Conservation (phyloP, 2,329 filamentous ascomycete species). For the Falciphora oryzae region DNA sequence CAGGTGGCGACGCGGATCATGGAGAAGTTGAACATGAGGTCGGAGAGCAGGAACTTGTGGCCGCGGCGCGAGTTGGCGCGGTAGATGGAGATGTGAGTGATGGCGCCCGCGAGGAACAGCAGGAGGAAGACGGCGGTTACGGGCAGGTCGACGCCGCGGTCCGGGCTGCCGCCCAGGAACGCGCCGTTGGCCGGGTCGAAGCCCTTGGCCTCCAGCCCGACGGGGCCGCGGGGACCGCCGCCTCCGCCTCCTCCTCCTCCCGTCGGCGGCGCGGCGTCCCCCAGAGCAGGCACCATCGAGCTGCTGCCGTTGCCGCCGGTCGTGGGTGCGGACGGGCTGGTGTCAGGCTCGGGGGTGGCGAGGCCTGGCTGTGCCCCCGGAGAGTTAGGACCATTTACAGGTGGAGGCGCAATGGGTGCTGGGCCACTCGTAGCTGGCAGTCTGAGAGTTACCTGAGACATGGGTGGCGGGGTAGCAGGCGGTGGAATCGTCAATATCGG, state of each 20-base stretch:
- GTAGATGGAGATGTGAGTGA: conserved; percentile 21
- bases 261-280: not conserved
- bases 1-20: conserved; percentile 29
- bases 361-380: not conserved
- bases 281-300: not conserved
- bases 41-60: conserved; percentile 33
- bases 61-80: conserved; percentile 24
- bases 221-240: too few relatives aligned
- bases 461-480: too few relatives aligned
- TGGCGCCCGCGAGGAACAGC: conserved; percentile 19
- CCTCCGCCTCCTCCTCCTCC: too few relatives aligned
- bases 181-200: conserved; percentile 11
- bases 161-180: conserved; percentile 12
- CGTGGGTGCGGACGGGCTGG: not conserved
- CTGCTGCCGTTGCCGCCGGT: not conserved
- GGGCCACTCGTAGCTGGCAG: not conserved
- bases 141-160: conserved; percentile 17
- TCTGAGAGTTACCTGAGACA: not conserved
- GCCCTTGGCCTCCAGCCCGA: not conserved
- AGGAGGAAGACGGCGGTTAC: conserved; percentile 21
- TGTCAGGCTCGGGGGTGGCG: not conserved
- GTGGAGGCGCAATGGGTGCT: not conserved
- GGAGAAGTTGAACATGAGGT: conserved; percentile 24
- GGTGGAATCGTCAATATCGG: not conserved
- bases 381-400: too few relatives aligned